Conservation (phyloP, 805 yeast species). For the Candida arabinofermentans region DNA sequence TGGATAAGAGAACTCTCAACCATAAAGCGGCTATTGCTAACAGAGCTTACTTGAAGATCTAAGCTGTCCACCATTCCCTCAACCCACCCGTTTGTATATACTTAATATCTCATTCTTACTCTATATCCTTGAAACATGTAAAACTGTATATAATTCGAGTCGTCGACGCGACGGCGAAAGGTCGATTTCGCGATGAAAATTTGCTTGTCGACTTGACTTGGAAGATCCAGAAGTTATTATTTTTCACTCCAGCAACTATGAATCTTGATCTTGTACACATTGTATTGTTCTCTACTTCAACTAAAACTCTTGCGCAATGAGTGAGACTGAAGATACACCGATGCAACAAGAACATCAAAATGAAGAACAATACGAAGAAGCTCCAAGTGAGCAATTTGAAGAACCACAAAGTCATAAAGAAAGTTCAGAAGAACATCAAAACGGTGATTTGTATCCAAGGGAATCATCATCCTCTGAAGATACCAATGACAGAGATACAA, state of each 20-base stretch:
- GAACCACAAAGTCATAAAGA: neutral
- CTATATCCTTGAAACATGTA: neutral
- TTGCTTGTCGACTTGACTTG: no score
- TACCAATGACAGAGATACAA: no score
- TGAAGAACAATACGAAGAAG: conserved; percentile 3
- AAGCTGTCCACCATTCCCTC: neutral
- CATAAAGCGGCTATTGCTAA: conserved; percentile 86
- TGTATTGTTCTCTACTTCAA: no score
- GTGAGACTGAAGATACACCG: neutral
- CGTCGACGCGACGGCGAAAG: no score
- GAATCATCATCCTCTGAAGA: no score
- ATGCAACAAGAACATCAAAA: conserved; percentile 1
- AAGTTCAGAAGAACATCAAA: neutral
- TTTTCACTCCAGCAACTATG: no score
- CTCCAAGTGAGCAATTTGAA: conserved; percentile 1
- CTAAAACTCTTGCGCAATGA: neutral
- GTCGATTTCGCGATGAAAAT: no score
- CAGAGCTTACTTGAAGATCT: conserved; percentile 55
- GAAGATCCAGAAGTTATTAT: no score
- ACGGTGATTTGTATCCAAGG: conserved; percentile 4
- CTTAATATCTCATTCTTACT: neutral
- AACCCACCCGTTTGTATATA: neutral
- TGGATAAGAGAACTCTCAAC: conserved; percentile 75
- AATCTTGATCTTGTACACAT: no score
- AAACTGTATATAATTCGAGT: no score